Evolutionary conservation across 2,329 filamentous ascomycete species (phyloP).

Genomic region (Sporothrix pseudoabietina): DNA sequence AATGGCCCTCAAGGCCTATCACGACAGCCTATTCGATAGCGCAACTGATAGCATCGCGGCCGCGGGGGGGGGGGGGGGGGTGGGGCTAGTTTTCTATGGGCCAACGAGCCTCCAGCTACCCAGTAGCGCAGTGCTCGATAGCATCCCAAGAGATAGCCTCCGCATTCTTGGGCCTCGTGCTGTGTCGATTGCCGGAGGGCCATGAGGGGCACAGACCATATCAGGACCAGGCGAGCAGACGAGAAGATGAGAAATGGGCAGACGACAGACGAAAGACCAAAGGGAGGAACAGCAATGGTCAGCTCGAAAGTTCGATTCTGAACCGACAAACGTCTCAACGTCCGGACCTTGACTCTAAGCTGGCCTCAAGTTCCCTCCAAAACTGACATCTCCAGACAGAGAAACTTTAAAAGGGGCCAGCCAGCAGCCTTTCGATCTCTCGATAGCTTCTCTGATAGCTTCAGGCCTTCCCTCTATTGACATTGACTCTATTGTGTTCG

Average conservation of each 20-base stretch:
- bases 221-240: not conserved
- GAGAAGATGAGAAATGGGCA: not conserved
- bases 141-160: slow-evolving; percentile 19
- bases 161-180: slow-evolving; percentile 8
- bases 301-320: not conserved
- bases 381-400: not conserved
- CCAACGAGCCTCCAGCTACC: not conserved
- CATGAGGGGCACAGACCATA: not conserved
- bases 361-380: not conserved
- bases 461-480: not conserved
- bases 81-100: not conserved
- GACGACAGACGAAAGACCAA: not conserved
- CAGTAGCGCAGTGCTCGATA: slow-evolving; percentile 5
- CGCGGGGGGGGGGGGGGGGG: too few relatives aligned
- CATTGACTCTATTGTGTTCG: not conserved
- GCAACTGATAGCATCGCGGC: slow-evolving; percentile 21
- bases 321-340: not conserved
- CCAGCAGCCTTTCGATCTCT: not conserved
- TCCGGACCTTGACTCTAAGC: not conserved
- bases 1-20: not conserved
- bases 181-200: slow-evolving; percentile 10
- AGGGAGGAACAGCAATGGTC: not conserved
- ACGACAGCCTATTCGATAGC: slow-evolving; percentile 9
- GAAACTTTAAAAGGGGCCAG: not conserved
- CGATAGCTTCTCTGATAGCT: slow-evolving; percentile 20